Conservation (phyloP, 2,329 filamentous ascomycete genomes). For the Trichoderma asperellum region DNA sequence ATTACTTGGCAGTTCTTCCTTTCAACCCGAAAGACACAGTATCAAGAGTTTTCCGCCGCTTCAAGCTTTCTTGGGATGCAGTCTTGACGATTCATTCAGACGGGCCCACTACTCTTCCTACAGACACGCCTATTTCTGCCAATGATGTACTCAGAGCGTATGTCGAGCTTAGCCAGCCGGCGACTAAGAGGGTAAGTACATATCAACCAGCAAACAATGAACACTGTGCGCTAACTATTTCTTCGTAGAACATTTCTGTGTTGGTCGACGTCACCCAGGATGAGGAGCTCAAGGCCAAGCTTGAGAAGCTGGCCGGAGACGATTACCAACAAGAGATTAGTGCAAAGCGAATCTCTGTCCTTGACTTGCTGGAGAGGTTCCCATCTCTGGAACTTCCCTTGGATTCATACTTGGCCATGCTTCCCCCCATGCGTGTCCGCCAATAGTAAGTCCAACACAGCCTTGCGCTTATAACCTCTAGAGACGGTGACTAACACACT, state of each 20-base stretch:
- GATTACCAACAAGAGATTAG: slow-evolving; percentile 54
- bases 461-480: too few species aligned
- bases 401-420: slow-evolving; percentile 68
- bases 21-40: slow-evolving; percentile 68
- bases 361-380: slow-evolving; percentile 72
- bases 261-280: slow-evolving; percentile 56
- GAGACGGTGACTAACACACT: slow-evolving; percentile 12
- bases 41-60: slow-evolving; percentile 65
- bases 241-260: slow-evolving; percentile 42
- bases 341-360: slow-evolving; percentile 63
- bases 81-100: slow-evolving; percentile 63
- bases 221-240: slow-evolving; percentile 28
- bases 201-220: neutral
- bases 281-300: slow-evolving; percentile 46
- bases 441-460: slow-evolving; percentile 57
- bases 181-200: slow-evolving; percentile 63
- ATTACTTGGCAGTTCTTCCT: slow-evolving; percentile 76
- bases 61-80: slow-evolving; percentile 70
- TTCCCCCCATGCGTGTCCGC: slow-evolving; percentile 77
- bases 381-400: slow-evolving; percentile 64
- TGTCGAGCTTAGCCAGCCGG: slow-evolving; percentile 73
- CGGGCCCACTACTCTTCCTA: slow-evolving; percentile 58
- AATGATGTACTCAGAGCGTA: slow-evolving; percentile 69
- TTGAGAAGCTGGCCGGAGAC: slow-evolving; percentile 53
- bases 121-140: slow-evolving; percentile 60